A percentile compares a stretch with the other conserved stretches of the same genome.
These are phyloP conservation scores for Carex pumila DNA, from an alignment of 176 grass and related monocot species.

Conservation along the genomic window DNA sequence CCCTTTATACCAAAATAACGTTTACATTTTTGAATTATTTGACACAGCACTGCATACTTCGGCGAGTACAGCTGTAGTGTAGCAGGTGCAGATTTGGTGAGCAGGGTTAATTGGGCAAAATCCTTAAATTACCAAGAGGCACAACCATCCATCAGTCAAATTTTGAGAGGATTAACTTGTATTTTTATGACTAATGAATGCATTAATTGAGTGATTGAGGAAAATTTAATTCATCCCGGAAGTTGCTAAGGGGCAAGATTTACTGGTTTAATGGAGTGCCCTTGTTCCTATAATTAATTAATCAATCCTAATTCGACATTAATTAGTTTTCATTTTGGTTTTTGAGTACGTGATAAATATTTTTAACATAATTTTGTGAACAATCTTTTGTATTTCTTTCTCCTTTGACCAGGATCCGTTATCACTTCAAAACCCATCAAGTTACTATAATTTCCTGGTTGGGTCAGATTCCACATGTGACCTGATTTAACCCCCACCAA, in stretches of 20 bases:
- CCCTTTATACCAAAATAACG: not conserved
- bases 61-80: constrained; percentile 63
- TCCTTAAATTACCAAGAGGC: constrained; percentile 57
- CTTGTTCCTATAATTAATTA: too few relatives aligned
- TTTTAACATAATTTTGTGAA: too few relatives aligned
- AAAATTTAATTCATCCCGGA: too few relatives aligned
- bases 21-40: not conserved
- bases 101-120: constrained; percentile 56
- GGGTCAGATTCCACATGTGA: not conserved
- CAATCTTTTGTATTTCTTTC: not conserved
- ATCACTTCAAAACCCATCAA: not conserved
- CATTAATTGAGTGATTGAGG: too few relatives aligned
- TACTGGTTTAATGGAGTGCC: too few relatives aligned
- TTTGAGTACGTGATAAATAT: too few relatives aligned
- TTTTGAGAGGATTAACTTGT: too few relatives aligned
- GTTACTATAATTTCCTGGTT: not conserved
- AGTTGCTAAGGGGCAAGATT: too few relatives aligned
- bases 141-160: constrained; percentile 43
- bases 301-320: too few relatives aligned
- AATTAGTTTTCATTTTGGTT: too few relatives aligned
- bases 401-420: not conserved
- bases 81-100: constrained; percentile 36
- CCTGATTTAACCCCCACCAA: not conserved
- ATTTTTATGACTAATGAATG: too few relatives aligned
- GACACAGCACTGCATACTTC: constrained; percentile 52